Evolutionary conservation across 345 rosid species (phyloP).

Genomic region (Durio zibethinus): DNA sequence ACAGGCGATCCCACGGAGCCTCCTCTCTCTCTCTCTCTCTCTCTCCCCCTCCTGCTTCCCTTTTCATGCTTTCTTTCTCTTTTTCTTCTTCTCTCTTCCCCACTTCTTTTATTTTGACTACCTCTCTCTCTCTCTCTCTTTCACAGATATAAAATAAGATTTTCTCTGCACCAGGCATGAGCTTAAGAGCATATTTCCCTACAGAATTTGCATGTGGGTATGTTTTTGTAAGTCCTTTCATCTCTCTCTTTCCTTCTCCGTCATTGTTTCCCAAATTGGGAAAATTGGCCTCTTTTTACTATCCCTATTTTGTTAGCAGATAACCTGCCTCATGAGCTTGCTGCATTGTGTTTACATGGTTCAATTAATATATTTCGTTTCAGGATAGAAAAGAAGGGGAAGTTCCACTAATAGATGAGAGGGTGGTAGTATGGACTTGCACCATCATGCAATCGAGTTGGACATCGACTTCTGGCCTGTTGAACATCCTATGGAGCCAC

Average conservation of each 20-base stretch:
- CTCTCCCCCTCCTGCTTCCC: slow-evolving; percentile 12
- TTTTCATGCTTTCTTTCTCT: slow-evolving; percentile 37
- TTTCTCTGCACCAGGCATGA: slow-evolving; percentile 23
- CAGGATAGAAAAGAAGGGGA: slow-evolving; percentile 33
- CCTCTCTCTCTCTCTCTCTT: slow-evolving; percentile 7
- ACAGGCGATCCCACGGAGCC: slow-evolving; percentile 38
- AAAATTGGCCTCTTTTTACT: not conserved
- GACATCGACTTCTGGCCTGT: slow-evolving; percentile 78
- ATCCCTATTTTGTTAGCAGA: not conserved
- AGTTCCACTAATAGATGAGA: slow-evolving; percentile 23
- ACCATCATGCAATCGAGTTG: slow-evolving; percentile 26
- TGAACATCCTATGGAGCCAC: slow-evolving; percentile 86
- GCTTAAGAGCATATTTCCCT: slow-evolving; percentile 26
- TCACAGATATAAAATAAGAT: slow-evolving; percentile 24
- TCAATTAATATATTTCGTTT: not conserved
- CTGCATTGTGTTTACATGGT: not conserved
- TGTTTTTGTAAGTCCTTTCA: slow-evolving; percentile 28
- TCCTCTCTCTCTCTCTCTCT: slow-evolving; percentile 11
- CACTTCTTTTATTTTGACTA: not conserved
- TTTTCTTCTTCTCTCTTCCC: slow-evolving; percentile 6
- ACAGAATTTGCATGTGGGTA: slow-evolving; percentile 39
- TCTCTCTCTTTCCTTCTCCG: not conserved
- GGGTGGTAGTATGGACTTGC: slow-evolving; percentile 31
- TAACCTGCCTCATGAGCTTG: not conserved
- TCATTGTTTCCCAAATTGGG: not conserved